Base-by-base conservation (phyloP, 2,329 filamentous ascomycete species). In the Aspergillus ustus region DNA sequence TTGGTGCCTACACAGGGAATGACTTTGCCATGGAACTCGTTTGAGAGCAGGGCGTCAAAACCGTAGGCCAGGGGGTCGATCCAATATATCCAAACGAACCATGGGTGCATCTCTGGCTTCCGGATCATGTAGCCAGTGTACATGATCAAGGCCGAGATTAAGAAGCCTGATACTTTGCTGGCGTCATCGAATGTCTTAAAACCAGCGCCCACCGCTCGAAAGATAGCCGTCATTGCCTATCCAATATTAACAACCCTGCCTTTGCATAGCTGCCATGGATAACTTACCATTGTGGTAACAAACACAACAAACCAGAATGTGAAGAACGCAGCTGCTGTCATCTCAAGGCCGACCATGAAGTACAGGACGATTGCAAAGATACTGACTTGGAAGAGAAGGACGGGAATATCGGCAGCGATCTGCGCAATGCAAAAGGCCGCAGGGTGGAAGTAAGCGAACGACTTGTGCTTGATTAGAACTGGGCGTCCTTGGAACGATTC, bases 401-500 rank as follows among this genome's bases (percentile, higher is more conserved):
- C 81, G 0, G 82, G 83, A 0, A 84, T 75, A 63, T 85, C 83
- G 7, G 81, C 79, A n/a, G 79, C 68, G 37, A 82, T 80, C 61
- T 81, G 77, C 2, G 76, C 78, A 19, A 78, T 64, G 37, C 76
- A 78, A 53, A 79, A 78, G 0, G 78, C 83, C 0, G 75, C 74
- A 0, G 86, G 86, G 53, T 87, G 84, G 70, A 83, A 87, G 52
- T 83, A 79, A 19, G 83, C 85, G 62, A 88, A 88, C 0, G 74
- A 70, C 63, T 85, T 85, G 65, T 88, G 86, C 71, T 88, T 88
- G 50, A 84, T 72, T 3, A 89, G 70, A 11, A 89, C 81, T 0
- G 85, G 85, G 0, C 88, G 82, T 19, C 87, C 87, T 13, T 75
- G 79, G 67, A 88, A 90, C 0, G 86, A 87, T 29, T 85, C 82